Base-by-base conservation (phyloP, 2,329 filamentous ascomycete genomes). In the Canariomyces notabilis region DNA sequence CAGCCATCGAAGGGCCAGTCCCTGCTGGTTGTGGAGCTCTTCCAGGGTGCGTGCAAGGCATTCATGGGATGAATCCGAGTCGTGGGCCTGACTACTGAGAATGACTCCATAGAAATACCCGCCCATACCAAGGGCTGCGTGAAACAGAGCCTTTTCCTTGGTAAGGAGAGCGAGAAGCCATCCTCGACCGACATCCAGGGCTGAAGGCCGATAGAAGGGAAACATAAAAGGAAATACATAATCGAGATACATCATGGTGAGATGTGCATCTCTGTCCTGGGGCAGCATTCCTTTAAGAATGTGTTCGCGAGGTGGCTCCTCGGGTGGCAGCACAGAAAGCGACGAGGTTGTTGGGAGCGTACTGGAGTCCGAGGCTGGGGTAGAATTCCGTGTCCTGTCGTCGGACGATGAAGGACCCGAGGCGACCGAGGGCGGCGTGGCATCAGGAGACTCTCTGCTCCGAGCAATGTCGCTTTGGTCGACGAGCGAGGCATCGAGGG, bases 201-300 rank as follows among this genome's bases (percentile, higher is more conserved):
- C 58, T 2, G 69, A 67, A 1, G 80, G 80, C 2, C 71, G 71
- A 61, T 83, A 83, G 58, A 82, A 78, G 2, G 81, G 81, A 57
- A 79, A 83, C 1, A 83, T 63, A 53, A 81, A 77, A 2, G 80
- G 79, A 50, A 83, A 74, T 16, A 82, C 69, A 51, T 78, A 74
- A 59, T 84, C 80, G 37, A 83, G 67, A 57, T 82, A 83, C 46
- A 78, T 70, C 72, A 79, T 78, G 46, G 76, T 63, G 35, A 74
- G 69, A 56, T 61, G 54, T 7, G 61, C 48, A 14, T 63, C 61
- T 4, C 35, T 40, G 18, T 63, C 60, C 8, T 51, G 39, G 3
- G 50, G 38, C 15, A 51, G 18, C 2, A 15, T 23, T 7, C 23
- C 32, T 6, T 15, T 16, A 4, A 23, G 2, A 52, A 48, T 6